Evolutionary conservation across 2,329 filamentous ascomycete genomes (phyloP).

Genomic region (Orbilia blumenaviensis): DNA sequence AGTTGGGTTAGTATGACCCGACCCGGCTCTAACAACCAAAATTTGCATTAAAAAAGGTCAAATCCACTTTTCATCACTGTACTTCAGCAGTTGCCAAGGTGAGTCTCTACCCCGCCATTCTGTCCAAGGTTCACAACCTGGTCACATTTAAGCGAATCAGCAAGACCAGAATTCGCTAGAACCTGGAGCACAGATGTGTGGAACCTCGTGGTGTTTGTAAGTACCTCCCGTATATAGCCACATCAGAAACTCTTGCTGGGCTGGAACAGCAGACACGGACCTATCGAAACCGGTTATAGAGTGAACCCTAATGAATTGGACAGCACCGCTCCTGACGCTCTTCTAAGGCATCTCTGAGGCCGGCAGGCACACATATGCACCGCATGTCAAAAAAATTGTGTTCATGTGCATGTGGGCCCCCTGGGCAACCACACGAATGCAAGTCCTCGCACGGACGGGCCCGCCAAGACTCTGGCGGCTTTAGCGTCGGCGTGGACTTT

Average conservation of each 20-base stretch:
- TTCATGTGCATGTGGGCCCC: conserved; percentile 19
- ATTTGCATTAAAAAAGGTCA: background rate
- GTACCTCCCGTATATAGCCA: background rate
- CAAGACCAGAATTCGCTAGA: background rate
- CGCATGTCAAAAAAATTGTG: background rate
- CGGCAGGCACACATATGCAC: background rate
- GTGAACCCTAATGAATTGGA: background rate
- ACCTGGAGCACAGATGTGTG: conserved; percentile 31
- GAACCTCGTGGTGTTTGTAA: background rate
- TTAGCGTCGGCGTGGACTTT: conserved; percentile 15
- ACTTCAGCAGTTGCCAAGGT: background rate
- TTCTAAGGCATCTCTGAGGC: background rate
- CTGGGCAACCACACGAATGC: conserved; percentile 25
- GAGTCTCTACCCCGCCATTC: conserved; percentile 25
- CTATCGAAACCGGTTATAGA: background rate
- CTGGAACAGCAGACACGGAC: background rate
- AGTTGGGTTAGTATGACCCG: conserved; percentile 19
- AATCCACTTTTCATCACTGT: background rate
- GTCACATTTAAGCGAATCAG: conserved; percentile 18
- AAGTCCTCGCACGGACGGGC: conserved; percentile 29
- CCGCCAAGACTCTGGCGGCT: conserved; percentile 30
- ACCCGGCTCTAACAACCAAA: background rate
- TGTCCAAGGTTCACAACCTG: background rate
- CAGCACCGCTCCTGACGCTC: background rate
- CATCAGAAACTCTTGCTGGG: background rate